Evolutionary conservation across 1,284 basidiomycete genomes (phyloP).

Genomic region (Pseudozyma thailandica): DNA sequence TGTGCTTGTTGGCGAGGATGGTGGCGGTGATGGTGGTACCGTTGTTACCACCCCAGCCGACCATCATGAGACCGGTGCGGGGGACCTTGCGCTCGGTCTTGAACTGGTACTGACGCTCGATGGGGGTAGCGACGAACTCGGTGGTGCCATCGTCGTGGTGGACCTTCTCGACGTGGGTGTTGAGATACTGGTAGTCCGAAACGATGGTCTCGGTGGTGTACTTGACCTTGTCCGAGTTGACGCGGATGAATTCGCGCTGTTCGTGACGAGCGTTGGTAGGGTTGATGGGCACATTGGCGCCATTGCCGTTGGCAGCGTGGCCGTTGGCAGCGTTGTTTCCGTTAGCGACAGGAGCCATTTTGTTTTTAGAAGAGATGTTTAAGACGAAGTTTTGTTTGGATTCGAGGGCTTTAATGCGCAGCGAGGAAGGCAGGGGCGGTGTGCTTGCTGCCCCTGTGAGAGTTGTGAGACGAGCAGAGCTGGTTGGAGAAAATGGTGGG

Average conservation of each 20-base stretch:
- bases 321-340: slow-evolving; percentile 35
- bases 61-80: slow-evolving; percentile 96
- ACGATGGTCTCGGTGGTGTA: slow-evolving; percentile 63
- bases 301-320: slow-evolving; percentile 28
- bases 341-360: slow-evolving; percentile 64
- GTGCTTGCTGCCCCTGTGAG: slow-evolving; percentile 65
- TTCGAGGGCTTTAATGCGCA: slow-evolving; percentile 45
- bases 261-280: slow-evolving; percentile 67
- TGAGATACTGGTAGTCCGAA: slow-evolving; percentile 64
- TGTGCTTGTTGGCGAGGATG: slow-evolving; percentile 93
- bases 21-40: slow-evolving; percentile 94
- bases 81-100: slow-evolving; percentile 86
- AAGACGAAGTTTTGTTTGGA: slow-evolving; percentile 8
- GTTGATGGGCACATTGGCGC: slow-evolving; percentile 56
- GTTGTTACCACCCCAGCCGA: slow-evolving; percentile 97
- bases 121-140: slow-evolving; percentile 64
- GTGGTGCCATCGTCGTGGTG: slow-evolving; percentile 59
- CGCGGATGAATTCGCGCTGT: slow-evolving; percentile 61
- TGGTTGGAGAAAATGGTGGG: slow-evolving; percentile 67
- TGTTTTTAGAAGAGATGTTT: slow-evolving; percentile 17
- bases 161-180: slow-evolving; percentile 65
- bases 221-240: slow-evolving; percentile 64
- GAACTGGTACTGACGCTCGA: slow-evolving; percentile 76
- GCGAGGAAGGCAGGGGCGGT: slow-evolving; percentile 61
- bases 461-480: slow-evolving; percentile 65